Evolutionary conservation across 2,329 filamentous ascomycete genomes (phyloP).

Genomic region (Arthrinium puccinioides): DNA sequence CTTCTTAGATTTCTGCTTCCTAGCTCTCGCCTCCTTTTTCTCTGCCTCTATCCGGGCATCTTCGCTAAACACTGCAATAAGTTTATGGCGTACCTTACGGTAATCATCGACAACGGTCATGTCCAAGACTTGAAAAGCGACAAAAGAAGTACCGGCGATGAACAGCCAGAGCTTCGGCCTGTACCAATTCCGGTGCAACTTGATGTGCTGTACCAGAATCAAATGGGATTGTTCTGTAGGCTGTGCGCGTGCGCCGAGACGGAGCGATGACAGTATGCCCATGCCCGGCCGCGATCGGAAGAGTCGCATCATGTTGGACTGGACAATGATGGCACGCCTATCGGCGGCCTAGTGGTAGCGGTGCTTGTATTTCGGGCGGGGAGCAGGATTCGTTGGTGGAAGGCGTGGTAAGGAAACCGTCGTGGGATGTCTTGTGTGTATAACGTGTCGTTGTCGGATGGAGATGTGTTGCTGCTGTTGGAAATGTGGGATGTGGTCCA

Average conservation of each 20-base stretch:
- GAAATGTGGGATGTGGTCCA: too few relatives aligned
- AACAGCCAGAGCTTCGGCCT: slow-evolving; percentile 10
- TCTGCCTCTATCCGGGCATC: slow-evolving; percentile 35
- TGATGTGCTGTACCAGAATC: slow-evolving; percentile 20
- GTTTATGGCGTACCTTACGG: slow-evolving; percentile 31
- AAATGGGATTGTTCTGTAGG: slow-evolving; percentile 8
- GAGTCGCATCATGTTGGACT: slow-evolving; percentile 19
- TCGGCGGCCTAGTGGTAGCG: too few relatives aligned
- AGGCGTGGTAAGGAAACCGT: too few relatives aligned
- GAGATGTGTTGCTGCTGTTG: too few relatives aligned
- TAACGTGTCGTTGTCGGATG: too few relatives aligned
- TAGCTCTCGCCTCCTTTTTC: too few relatives aligned
- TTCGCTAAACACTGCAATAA: slow-evolving; percentile 34
- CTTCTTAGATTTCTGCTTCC: slow-evolving; percentile 28
- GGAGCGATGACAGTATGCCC: too few relatives aligned
- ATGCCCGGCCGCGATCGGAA: slow-evolving; percentile 15
- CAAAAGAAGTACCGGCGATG: slow-evolving; percentile 23
- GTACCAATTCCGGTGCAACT: slow-evolving; percentile 16
- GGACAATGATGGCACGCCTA: slow-evolving; percentile 14
- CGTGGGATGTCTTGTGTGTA: too few relatives aligned
- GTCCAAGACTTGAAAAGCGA: slow-evolving; percentile 35
- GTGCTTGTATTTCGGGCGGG: too few relatives aligned
- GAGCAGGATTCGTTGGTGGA: too few relatives aligned
- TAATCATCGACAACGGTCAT: slow-evolving; percentile 39
- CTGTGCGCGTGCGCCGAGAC: slow-evolving; percentile 9